Evolutionary conservation across 2,329 filamentous ascomycete species (phyloP), one percentile per base, ranked within the genome.

Genomic region (Thermoascus crustaceus): DNA sequence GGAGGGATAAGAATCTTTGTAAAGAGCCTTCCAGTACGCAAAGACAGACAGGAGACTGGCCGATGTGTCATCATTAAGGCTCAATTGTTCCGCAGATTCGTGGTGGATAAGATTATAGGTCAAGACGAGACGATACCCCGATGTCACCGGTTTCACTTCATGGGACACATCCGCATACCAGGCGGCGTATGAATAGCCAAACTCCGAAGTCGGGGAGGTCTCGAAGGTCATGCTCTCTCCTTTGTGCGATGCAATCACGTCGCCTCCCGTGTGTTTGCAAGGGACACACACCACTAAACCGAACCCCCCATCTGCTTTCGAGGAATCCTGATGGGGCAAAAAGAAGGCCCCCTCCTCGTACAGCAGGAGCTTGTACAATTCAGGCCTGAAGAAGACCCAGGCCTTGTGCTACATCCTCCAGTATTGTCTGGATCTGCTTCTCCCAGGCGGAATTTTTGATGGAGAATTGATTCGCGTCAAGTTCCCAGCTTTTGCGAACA

Each of bases 91-190:
- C 6, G 37, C 31, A 11, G 35, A 29, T 9, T 35, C 34, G 7
- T 27, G 29, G 22, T 61, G 51, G 10, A 70, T 46, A 4, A 77
- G 60, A 44, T 75, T 75, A 52, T 73, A 78, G 0, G 65, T 71
- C 7, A 77, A 43, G 7, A 72, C 69, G 36, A 68, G 61, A 3
- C 70, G 67, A 44, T 68, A 64, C 2, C 73, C 72, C 0, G 60
- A 63, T 0, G 43, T 59, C 2, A 76, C 58, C 1, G 64, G 62
- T 10, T 63, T 53, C n/a, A 73, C 58, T 47, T 76, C 64, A 43
- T 75, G 69, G 1, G 55, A 57, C 0, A 75, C 69, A 37, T 76
- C 70, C 0, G 69, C 66, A 47, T 72, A 76, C 73, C 65, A 68
- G 4, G 48, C 50, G 9, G 39, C 45, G 63, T 1, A n/a, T n/a